Conservation (phyloP, 139 green algal species). For the Desmodesmus armatus region DNA sequence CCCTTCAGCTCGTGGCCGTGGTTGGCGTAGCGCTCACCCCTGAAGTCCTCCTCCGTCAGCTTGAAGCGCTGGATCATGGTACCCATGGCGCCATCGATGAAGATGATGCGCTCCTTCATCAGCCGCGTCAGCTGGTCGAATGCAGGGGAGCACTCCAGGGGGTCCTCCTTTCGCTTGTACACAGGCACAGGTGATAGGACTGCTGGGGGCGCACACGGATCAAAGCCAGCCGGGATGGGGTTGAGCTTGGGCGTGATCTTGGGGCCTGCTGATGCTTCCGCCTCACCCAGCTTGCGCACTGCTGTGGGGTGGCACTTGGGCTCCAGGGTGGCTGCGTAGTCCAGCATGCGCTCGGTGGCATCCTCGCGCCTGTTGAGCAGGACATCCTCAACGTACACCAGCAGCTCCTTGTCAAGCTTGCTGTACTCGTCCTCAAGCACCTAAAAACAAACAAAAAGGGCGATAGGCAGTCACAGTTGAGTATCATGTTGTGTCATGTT, state of each 20-base stretch:
- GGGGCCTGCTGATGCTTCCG: constrained; percentile 58
- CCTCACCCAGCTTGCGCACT: constrained; percentile 72
- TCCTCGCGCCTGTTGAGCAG: constrained; percentile 97
- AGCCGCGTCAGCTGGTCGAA: constrained; percentile 86
- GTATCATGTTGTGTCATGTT: neutral
- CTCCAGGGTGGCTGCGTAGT: constrained; percentile 91
- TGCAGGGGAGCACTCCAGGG: constrained; percentile 43
- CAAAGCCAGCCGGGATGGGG: constrained; percentile 60
- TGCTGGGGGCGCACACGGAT: constrained; percentile 56
- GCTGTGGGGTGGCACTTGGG: constrained; percentile 94
- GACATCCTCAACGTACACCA: constrained; percentile 97
- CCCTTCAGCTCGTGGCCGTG: constrained; percentile 96
- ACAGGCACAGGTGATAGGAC: constrained; percentile 64
- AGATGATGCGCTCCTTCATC: constrained; percentile 91
- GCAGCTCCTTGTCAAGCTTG: constrained; percentile 97
- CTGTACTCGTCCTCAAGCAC: constrained; percentile 93
- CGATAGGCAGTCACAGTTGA: neutral
- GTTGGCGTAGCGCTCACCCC: constrained; percentile 73
- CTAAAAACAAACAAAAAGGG: constrained; percentile 49
- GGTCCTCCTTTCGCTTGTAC: constrained; percentile 56
- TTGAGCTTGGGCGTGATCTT: constrained; percentile 63
- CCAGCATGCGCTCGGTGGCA: constrained; percentile 95
- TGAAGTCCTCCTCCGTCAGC: constrained; percentile 95
- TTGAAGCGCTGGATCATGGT: constrained; percentile 90
- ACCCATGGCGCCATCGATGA: constrained; percentile 98